Base-by-base conservation (phyloP, 352 stramenopile species). In the Plasmopara muralis region DNA sequence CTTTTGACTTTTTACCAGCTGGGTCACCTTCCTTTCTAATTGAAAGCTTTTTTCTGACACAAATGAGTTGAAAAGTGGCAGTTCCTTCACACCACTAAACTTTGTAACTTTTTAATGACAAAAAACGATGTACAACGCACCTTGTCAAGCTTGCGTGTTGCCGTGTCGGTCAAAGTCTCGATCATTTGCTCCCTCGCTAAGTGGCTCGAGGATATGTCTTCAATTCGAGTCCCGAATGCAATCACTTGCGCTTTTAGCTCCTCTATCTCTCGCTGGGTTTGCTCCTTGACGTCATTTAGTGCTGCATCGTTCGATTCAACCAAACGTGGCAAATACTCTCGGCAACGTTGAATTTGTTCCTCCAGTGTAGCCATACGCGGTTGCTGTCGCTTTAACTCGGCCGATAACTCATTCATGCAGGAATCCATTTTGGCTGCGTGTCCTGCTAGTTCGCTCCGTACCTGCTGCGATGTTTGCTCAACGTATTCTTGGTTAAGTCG, bases 371-470 rank as follows among this genome's bases (percentile, higher is more conserved):
- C 47, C 18, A 80, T 35, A 7, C 71, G 66, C 4, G 54, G 37
- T 42, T 75, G 58, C 41, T 85, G 70, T 15, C 55, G 43, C 25
- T 66, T 53, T 35, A 84, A 45, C 25, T 84, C 64, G 3, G 45
- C 61, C 28, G 74, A 80, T 25, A 79, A 67, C 46, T 84, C 84
- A n/a, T 84, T 70, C 55, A 84, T 85, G 70, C 76, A 87, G n/a
- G 64, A 58, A 25, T 85, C 66, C 30, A 70, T 62, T 16, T 75
- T 77, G 14, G 43, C 58, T 20, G 72, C 50, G 30, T 85, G 54
- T 33, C 39, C 42, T n/a, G 55, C 59, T 1, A 80, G 46, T 28
- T 83, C 70, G 1, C 38, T 53, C 7, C 68, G 57, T 29, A 52
- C 42, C 47, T 88, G 75, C 38, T 77, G 70, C 4, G 50, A 46